A percentile compares a stretch with the other conserved stretches of the same genome.
Evolutionary conservation across 1,284 basidiomycete species (phyloP).

Genomic region (Paramarasmius palmivorus): DNA sequence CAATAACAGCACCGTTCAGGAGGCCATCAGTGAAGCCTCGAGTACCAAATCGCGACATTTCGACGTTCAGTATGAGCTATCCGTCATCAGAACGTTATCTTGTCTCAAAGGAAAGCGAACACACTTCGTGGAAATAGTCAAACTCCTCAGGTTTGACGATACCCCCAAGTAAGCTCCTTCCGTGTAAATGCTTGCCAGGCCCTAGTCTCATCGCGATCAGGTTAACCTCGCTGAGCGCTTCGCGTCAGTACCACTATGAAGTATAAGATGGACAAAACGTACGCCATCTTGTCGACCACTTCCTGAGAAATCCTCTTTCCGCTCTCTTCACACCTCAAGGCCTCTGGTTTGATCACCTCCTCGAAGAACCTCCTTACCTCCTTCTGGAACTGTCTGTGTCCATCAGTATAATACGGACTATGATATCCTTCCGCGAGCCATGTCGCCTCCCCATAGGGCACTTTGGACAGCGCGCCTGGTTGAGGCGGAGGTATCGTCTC

Average conservation of each 20-base stretch:
- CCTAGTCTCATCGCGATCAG: conserved; percentile 94
- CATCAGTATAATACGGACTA: conserved; percentile 84
- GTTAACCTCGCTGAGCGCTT: conserved; percentile 57
- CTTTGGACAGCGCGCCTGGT: conserved; percentile 69
- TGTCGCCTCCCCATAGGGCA: conserved; percentile 90
- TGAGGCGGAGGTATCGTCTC: conserved; percentile 59
- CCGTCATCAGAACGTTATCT: conserved; percentile 11
- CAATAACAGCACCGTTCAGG: conserved; percentile 75
- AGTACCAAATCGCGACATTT: conserved; percentile 80
- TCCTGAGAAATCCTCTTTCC: conserved; percentile 78
- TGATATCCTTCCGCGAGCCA: conserved; percentile 84
- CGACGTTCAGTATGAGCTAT: conserved; percentile 83
- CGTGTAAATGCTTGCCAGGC: conserved; percentile 86
- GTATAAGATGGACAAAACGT: too few species aligned
- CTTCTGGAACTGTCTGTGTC: conserved; percentile 66
- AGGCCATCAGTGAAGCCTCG: conserved; percentile 84
- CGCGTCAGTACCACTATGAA: too few species aligned
- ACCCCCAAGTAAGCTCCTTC: conserved; percentile 81
- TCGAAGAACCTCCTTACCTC: conserved; percentile 65
- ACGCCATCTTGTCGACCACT: conserved; percentile 76
- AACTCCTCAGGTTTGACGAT: conserved; percentile 88
- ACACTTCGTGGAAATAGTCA: conserved; percentile 78
- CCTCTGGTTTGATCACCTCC: conserved; percentile 66
- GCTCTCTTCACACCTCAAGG: conserved; percentile 70
- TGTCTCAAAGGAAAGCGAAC: conserved; percentile 7